Evolutionary conservation across 208 protist genomes (phyloP), one percentile per base, ranked within the genome.

Genomic region (Eutreptiella sp.): DNA sequence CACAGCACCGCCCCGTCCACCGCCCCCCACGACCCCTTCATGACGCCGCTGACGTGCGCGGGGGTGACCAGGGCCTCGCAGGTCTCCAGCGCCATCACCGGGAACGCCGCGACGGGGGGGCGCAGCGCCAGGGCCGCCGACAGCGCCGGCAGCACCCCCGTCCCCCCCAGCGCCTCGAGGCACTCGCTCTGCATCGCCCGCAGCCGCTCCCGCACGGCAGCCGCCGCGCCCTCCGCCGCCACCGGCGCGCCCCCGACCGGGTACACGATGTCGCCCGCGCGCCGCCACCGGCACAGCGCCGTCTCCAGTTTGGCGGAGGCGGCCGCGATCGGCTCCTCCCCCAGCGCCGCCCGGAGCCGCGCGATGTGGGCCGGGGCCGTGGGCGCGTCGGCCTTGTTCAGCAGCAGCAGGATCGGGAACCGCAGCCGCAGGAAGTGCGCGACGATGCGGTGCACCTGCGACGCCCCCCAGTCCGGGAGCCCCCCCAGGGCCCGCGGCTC

Each of bases 331-430:
- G 53, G 39, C 58, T 92, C 84, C 29, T 75, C 23, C 14, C 85
- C 84, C 62, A 88, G 89, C 0, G 52, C 64, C 31, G 36, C 31
- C 21, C 68, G 75, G 38, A 92, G 61, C 35, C 66, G 26, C 0
- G 27, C 68, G 38, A 88, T 43, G 23, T 36, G 59, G 32, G 29
- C 45, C 5, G 48, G 39, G 19, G 83, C 80, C 32, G 74, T 57
- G 9, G 75, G 66, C 27, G 86, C 38, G 66, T 95, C 89, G 3
- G 72, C 69, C 76, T 95, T 95, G 71, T 95, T 95, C 27, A 93
- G 73, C 31, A 87, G 87, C 21, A 93, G 60, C 3, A 92, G 74
- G 60, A 93, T 84, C 3, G 88, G 88, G 54, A 94, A 95, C 27
- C 90, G 81, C 28, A 85, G 43, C 11, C 71, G 80, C 38, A 93